Base-by-base conservation (phyloP, 1,284 basidiomycete genomes). In the Boletus subluridellus region DNA sequence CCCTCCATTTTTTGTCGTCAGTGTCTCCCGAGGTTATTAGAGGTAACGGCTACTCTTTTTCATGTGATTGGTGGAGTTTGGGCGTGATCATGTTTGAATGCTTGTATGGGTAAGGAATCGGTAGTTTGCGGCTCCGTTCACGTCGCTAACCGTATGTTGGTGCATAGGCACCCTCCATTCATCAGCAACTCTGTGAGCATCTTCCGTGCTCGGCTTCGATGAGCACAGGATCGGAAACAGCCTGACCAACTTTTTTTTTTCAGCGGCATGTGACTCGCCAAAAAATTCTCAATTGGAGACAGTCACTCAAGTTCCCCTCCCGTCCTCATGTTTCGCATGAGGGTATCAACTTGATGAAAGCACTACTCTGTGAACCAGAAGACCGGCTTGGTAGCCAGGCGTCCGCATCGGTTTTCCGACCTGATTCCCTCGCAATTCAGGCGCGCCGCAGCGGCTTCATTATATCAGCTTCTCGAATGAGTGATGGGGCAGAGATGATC, bases 31-130 rank as follows among this genome's bases (percentile, higher is more conserved):
- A 98, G 73, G 95, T 98, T 44, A 92, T 99, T 66, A 85, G 94
- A 68, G 89, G 90, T 21, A 88, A 90, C 69, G 95, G 95, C 28
- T 98, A 98, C 75, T 88, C 92, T 49, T 95, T 92, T 74, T 91
- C 90, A 38, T 97, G 94, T 72, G 95, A 98, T 71, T 98, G 95
- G 95, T 98, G 96, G 95, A 94, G 92, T 72, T 81, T 98, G 50
- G 95, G 95, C 26, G 90, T 96, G 55, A 96, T 97, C 71, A 88
- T 94, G 84, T 92, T 87, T 67, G 92, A 94, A 73, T 94, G 91
- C 70, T 77, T 95, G 68, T 95, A 92, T 67, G 92, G 92, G 88
- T 90, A 71, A 65, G 84, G 77, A 51, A 60, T 65, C 58, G 55
- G 58, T 60, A 60, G 61, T 63, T 66, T 60, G 57, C 60, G 66